Evolutionary conservation across 1,284 basidiomycete genomes (phyloP).

Genomic region (Rhodotorula sp.): DNA sequence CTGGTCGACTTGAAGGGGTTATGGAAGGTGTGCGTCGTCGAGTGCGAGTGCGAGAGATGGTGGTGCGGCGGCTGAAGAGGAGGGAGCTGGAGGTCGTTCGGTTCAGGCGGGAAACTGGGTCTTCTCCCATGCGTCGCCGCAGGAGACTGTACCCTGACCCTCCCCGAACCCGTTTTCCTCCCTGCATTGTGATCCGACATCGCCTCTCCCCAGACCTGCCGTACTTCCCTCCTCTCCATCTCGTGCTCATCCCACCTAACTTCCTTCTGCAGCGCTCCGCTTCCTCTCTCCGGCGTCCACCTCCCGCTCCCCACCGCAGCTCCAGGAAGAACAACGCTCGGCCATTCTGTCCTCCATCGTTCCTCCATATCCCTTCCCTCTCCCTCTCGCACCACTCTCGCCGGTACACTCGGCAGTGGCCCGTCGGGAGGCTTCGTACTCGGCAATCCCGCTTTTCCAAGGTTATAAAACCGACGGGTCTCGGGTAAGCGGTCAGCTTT

Average conservation of each 20-base stretch:
- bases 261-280: neutral
- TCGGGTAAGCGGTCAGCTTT: slow-evolving; percentile 17
- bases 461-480: slow-evolving; percentile 17
- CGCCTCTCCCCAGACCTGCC: neutral
- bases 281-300: neutral
- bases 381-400: slow-evolving; percentile 17
- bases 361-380: slow-evolving; percentile 28
- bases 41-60: neutral
- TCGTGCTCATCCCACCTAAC: neutral
- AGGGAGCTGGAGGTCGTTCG: neutral
- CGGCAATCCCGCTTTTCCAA: neutral
- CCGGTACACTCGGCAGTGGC: slow-evolving; percentile 14
- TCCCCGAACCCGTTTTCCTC: neutral
- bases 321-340: neutral
- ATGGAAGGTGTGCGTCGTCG: slow-evolving; percentile 3
- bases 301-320: neutral
- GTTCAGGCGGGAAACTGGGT: neutral
- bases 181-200: neutral
- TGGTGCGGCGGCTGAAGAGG: neutral
- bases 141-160: no score
- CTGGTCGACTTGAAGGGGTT: slow-evolving; percentile 5
- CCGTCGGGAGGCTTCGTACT: slow-evolving; percentile 2
- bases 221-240: neutral
- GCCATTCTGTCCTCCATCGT: slow-evolving; percentile 6
- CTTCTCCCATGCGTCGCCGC: no score